Base-by-base conservation (phyloP, 768 basidiomycete genomes). In the Pisolithus albus region DNA sequence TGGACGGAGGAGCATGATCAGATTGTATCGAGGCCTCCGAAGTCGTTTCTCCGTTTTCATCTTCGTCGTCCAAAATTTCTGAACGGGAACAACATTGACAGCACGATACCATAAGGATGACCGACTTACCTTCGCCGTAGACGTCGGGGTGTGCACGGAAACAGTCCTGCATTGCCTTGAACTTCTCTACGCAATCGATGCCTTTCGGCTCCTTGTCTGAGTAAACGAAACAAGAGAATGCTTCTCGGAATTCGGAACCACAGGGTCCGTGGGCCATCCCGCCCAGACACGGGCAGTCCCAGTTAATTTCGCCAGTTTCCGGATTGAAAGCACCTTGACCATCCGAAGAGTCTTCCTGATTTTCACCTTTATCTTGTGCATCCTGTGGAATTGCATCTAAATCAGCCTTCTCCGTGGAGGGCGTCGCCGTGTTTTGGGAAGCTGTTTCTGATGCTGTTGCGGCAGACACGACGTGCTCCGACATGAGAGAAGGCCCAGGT, bases 261-360 rank as follows among this genome's bases (percentile, higher is more conserved):
- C 96, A 99, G 9, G 93, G 92, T 6, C 96, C 95, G 63, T 98
- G 78, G 9, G 95, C 95, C 96, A 99, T 97, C 46, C 96, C 96
- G 30, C 96, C 96, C 7, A 99, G 82, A 67, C 96, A 98, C 1
- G 96, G 92, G 68, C 96, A 99, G 65, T 97, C 96, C 96, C 96
- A 99, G 73, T 99, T 99, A 62, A 99, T 98, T 78, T 97, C 93
- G 41, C 96, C 96, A 1, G 96, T 99, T 56, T 82, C 92, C 18
- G 94, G 94, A 71, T 99, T 88, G 76, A 81, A 98, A 5, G 96
- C 95, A 36, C 46, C 46, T 47, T 23, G 18, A 37, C 79, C 79
- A 24, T 65, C 65, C 1, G 66, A 58, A 45, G 66, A 51, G 52
- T 60, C 64, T 50, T 10, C 30, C 51, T 44, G 68, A 21, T 64